phyloP scores from a whole-genome alignment of 331 rosid genomes.

The Malus hybrid region DNA sequence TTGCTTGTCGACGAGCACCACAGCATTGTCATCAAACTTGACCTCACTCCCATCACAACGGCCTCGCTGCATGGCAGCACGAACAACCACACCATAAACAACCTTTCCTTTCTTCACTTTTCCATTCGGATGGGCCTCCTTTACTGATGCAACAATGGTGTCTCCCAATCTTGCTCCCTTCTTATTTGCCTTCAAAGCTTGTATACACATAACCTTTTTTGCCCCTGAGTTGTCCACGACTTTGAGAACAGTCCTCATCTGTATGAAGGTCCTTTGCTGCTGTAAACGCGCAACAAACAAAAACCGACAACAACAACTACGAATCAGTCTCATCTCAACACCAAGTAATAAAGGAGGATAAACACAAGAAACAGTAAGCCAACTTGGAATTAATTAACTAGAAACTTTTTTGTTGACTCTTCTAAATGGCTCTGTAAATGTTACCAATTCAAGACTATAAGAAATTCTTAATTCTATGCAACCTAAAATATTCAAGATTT shows the following conservation, averaged over 20 bases:
- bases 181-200: conserved; percentile 67
- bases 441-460: background rate
- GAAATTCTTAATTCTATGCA: background rate
- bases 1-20: conserved; percentile 77
- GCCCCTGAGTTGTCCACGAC: conserved; percentile 89
- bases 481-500: background rate
- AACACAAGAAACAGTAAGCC: background rate
- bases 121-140: conserved; percentile 86
- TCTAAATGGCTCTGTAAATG: background rate
- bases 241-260: conserved; percentile 94
- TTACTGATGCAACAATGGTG: conserved; percentile 81
- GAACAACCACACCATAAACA: conserved; percentile 74
- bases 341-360: background rate
- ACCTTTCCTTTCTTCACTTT: conserved; percentile 79
- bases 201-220: conserved; percentile 90
- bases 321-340: background rate
- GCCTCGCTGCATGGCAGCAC: conserved; percentile 72
- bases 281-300: conserved; percentile 16
- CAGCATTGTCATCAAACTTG: conserved; percentile 78
- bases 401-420: background rate
- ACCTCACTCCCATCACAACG: conserved; percentile 84
- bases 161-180: conserved; percentile 89
- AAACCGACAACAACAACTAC: background rate
- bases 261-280: conserved; percentile 79
- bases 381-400: background rate